Evolutionary conservation across 177 flowering plant species (phyloP).

Genomic region (Telopea speciosissima): DNA sequence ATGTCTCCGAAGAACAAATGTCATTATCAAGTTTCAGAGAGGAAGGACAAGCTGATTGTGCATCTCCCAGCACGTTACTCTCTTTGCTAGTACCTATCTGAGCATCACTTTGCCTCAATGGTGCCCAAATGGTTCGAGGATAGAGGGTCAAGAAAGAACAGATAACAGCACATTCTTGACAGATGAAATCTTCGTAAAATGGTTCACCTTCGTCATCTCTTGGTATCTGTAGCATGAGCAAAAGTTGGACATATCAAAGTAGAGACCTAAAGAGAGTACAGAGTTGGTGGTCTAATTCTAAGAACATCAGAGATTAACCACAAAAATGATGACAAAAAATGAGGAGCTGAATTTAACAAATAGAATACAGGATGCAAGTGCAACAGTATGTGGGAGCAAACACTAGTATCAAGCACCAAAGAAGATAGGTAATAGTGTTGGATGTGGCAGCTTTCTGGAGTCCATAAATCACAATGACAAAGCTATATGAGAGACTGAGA

Average conservation of each 20-base stretch:
- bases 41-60: slow-evolving; percentile 12
- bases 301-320: background rate
- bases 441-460: no score
- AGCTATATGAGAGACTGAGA: no score
- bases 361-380: background rate
- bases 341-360: background rate
- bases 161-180: slow-evolving; percentile 54
- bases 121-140: slow-evolving; percentile 52
- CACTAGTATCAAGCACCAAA: background rate
- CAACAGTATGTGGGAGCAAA: background rate
- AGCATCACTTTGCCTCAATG: slow-evolving; percentile 24
- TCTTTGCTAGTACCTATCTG: slow-evolving; percentile 25
- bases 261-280: background rate
- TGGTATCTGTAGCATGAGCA: slow-evolving; percentile 59
- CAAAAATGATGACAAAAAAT: background rate
- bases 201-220: slow-evolving; percentile 95
- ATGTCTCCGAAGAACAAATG: background rate
- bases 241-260: background rate
- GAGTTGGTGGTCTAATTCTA: background rate
- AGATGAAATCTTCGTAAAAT: slow-evolving; percentile 82
- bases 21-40: background rate
- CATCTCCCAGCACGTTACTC: slow-evolving; percentile 29
- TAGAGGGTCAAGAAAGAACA: slow-evolving; percentile 69
- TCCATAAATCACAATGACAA: no score
- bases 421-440: background rate